Base-by-base conservation (phyloP, 1,139 yeast species). In the Maudiozyma humilis region DNA sequence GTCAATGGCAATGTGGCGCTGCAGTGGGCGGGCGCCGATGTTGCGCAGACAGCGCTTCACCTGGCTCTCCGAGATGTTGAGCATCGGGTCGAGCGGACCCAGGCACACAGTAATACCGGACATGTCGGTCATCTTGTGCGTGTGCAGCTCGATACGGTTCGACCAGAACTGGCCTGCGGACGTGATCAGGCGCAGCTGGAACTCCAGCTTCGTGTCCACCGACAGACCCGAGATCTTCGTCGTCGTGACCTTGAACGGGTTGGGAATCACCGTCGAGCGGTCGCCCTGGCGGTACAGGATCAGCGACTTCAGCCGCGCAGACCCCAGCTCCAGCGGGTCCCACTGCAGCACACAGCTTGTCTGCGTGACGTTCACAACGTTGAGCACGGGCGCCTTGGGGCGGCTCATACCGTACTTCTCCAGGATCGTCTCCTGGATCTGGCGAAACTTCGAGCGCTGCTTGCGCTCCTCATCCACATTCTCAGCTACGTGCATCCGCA, bases 71-170 rank as follows among this genome's bases (percentile, higher is more conserved):
- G 78, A 68, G 45, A 85, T 78, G 16, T 70, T 74, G 45, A 79
- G 84, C 48, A 74, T 69, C 15, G 79, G 71, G 43, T 76, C 78
- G 45, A 91, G 72, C 42, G 84, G 85, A 25, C 98, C 97, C 44
- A 88, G 64, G 63, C 98, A 91, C 3, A 87, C 84, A 1, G 94
- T 87, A 48, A 91, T 87, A 48, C 99, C 99, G 1, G 88, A 76
- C 55, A 93, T 72, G 63, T 91, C 96, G 0, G 96, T 89, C 96
- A 91, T 89, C 61, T 88, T 89, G 63, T 89, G 97, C 6, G 98
- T 91, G 47, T 76, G 81, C 12, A 89, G 78, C 44, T 75, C 76
- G 34, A 91, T 64, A 30, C 68, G 67, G 36, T 87, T 82, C 5
- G 95, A 84, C 60, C 70, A 70, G 59, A 75, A 86, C 16, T 74